Evolutionary conservation across 768 basidiomycete species (phyloP).

Genomic region (Suillus sp.): DNA sequence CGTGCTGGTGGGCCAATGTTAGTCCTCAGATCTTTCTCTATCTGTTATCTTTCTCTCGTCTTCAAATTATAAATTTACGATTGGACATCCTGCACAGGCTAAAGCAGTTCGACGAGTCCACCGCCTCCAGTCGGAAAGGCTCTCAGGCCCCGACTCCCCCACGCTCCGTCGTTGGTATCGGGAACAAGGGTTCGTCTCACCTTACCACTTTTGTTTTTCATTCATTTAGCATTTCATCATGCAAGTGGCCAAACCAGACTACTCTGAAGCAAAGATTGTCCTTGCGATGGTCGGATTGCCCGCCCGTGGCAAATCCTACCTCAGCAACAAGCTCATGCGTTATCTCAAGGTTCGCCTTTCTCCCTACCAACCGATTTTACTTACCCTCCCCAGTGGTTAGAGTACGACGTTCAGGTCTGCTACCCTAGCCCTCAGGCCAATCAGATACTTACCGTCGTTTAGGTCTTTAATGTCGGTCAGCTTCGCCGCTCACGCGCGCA

Average conservation of each 20-base stretch:
- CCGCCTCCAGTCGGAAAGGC: conserved; percentile 64
- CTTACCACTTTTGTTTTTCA: conserved; percentile 9
- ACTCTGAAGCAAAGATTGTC: conserved; percentile 98
- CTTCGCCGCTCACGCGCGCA: conserved; percentile 83
- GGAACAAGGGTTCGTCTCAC: conserved; percentile 69
- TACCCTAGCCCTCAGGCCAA: not conserved
- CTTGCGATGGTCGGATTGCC: conserved; percentile 98
- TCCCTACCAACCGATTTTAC: conserved; percentile 4
- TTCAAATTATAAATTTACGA: not conserved
- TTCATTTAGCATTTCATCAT: conserved; percentile 3
- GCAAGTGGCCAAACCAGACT: conserved; percentile 93
- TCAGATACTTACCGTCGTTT: conserved; percentile 10
- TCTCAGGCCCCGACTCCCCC: conserved; percentile 82
- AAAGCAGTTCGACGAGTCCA: conserved; percentile 78
- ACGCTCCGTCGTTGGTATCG: conserved; percentile 83
- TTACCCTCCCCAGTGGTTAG: conserved; percentile 78
- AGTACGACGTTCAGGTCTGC: conserved; percentile 91
- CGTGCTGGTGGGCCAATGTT: conserved; percentile 80
- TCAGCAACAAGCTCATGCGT: conserved; percentile 96
- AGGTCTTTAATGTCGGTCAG: conserved; percentile 99
- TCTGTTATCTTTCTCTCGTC: conserved; percentile 14
- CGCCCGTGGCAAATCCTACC: conserved; percentile 97
- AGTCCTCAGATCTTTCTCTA: conserved; percentile 24
- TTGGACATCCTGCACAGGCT: conserved; percentile 46
- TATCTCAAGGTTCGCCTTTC: conserved; percentile 76